A percentile compares a stretch with the other conserved stretches of the same genome.
Evolutionary conservation across 2,329 filamentous ascomycete genomes (phyloP).

Genomic region (Nemania abortiva): DNA sequence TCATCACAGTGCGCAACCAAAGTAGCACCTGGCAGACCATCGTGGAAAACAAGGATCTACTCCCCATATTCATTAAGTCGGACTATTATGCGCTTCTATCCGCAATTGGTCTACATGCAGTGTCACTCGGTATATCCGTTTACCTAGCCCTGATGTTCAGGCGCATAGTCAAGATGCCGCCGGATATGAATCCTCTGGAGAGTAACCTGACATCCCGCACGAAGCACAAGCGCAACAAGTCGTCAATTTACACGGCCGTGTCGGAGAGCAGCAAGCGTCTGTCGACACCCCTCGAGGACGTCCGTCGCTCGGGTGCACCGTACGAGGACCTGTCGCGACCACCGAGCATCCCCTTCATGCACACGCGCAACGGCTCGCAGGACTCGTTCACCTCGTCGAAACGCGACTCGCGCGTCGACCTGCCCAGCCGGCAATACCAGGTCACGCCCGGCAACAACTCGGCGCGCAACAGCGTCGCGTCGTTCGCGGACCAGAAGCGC

Average conservation of each 20-base stretch:
- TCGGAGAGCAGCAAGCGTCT: slow-evolving; percentile 71
- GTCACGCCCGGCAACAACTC: slow-evolving; percentile 52
- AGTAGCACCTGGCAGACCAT: slow-evolving; percentile 74
- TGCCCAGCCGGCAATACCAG: slow-evolving; percentile 69
- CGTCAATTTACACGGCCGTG: slow-evolving; percentile 60
- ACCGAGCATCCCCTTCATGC: slow-evolving; percentile 79
- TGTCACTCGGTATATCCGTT: slow-evolving; percentile 77
- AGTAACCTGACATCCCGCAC: slow-evolving; percentile 81
- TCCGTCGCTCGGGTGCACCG: slow-evolving; percentile 58
- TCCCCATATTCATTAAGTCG: slow-evolving; percentile 71
- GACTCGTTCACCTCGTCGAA: slow-evolving; percentile 65
- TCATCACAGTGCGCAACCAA: slow-evolving; percentile 60
- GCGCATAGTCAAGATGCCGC: slow-evolving; percentile 83
- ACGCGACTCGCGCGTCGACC: slow-evolving; percentile 65
- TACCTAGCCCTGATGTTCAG: slow-evolving; percentile 85
- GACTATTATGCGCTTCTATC: slow-evolving; percentile 76
- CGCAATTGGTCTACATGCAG: slow-evolving; percentile 74
- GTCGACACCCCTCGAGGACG: slow-evolving; percentile 59
- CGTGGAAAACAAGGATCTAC: slow-evolving; percentile 67
- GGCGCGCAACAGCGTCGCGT: slow-evolving; percentile 58
- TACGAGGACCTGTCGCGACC: slow-evolving; percentile 62
- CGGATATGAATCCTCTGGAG: slow-evolving; percentile 95
- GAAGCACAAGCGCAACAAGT: slow-evolving; percentile 79
- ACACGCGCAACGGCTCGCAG: slow-evolving; percentile 76
- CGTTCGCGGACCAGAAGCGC: slow-evolving; percentile 61